Conservation (phyloP, 129 eudicot species). For the Flaveria bidentis region DNA sequence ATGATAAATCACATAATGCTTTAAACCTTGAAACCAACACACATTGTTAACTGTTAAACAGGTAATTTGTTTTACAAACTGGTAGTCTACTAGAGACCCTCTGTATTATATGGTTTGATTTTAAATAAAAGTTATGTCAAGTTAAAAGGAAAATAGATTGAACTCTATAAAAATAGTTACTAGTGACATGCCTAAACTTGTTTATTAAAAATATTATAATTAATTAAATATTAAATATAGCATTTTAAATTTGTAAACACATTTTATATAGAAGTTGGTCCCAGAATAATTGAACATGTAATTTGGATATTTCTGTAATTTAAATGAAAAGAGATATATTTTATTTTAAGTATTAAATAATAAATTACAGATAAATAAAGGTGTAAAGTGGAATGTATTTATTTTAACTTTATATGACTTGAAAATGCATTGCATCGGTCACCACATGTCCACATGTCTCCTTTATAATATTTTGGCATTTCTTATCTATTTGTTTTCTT, state of each 20-base stretch:
- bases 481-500: background rate
- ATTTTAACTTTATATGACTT: background rate
- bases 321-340: background rate
- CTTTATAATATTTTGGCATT: background rate
- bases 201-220: too few species aligned
- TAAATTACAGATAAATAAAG: background rate
- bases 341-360: background rate
- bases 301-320: background rate
- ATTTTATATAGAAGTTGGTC: background rate
- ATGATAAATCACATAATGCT: background rate
- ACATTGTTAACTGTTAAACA: too few species aligned
- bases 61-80: background rate
- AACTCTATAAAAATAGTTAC: too few species aligned
- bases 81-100: background rate
- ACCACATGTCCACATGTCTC: background rate
- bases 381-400: conserved; percentile 1
- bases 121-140: too few species aligned
- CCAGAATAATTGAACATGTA: background rate
- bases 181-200: too few species aligned
- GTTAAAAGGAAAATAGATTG: too few species aligned
- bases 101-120: too few species aligned
- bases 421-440: background rate
- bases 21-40: background rate
- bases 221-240: too few species aligned
- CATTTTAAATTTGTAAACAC: background rate